Evolutionary conservation across 2,329 filamentous ascomycete genomes (phyloP).

Genomic region (Achaetomium macrosporum): DNA sequence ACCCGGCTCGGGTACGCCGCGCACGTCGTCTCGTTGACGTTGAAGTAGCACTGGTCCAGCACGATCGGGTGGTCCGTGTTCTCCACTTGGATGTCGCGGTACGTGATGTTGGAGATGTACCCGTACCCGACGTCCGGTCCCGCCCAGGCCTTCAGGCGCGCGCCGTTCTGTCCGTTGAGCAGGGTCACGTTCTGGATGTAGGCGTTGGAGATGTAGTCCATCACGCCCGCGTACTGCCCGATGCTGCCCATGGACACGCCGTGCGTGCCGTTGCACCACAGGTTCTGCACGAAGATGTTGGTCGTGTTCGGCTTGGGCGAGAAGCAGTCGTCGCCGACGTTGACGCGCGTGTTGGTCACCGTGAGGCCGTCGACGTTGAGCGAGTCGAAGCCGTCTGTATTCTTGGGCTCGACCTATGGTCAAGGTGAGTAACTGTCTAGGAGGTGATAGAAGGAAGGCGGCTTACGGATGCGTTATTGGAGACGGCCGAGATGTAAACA

Average conservation of each 20-base stretch:
- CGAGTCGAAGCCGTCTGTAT: conserved; percentile 59
- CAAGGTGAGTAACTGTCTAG: too few species aligned
- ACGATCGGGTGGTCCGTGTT: conserved; percentile 54
- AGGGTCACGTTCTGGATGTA: conserved; percentile 55
- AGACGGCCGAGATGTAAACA: conserved; percentile 9
- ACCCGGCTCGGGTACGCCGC: conserved; percentile 49
- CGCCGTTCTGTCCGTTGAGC: conserved; percentile 46
- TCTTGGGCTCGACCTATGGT: conserved; percentile 47
- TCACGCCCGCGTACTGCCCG: conserved; percentile 50
- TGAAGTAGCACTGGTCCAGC: conserved; percentile 59
- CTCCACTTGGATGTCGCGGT: conserved; percentile 53
- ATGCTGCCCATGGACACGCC: conserved; percentile 54
- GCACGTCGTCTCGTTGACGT: conserved; percentile 44
- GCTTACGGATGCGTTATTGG: conserved; percentile 5
- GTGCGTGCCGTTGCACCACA: conserved; percentile 56
- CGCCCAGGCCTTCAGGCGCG: conserved; percentile 57
- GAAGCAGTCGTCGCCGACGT: conserved; percentile 57
- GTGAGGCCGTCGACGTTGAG: conserved; percentile 50
- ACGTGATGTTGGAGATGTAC: conserved; percentile 57
- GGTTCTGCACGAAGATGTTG: conserved; percentile 52
- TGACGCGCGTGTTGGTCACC: conserved; percentile 45
- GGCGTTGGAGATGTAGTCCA: conserved; percentile 51
- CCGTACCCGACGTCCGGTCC: conserved; percentile 52
- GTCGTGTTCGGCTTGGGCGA: conserved; percentile 55
- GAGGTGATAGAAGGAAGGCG: neutral